Base-by-base conservation (phyloP, 495 filamentous ascomycete species). In the Aspergillus funiculosus region DNA sequence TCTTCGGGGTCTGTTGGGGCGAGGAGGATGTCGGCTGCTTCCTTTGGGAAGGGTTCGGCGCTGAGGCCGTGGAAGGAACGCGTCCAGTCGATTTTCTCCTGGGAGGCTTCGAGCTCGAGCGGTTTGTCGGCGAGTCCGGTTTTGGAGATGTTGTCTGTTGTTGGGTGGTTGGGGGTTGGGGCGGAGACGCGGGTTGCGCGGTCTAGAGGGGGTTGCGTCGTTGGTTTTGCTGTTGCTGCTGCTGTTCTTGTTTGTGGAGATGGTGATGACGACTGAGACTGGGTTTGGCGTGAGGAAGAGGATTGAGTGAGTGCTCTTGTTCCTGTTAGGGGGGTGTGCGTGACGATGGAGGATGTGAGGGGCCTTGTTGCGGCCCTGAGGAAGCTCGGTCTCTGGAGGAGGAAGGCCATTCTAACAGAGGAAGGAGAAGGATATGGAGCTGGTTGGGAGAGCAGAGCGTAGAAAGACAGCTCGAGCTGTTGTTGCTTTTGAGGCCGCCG, bases 61-160 rank as follows among this genome's bases (percentile, higher is more conserved):
- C 83, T 86, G 19, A 97, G 78, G 1, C 92, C 92, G 64, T 95
- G 85, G 75, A 84, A 98, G 0, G 90, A 96, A 14, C 81, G 84
- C 18, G 87, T 82, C 92, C 92, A 98, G 75, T 98, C 89, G 41
- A 95, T 83, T 15, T 63, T 70, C 11, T 80, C 76, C 34, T 66
- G 61, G 9, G 64, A 40, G 26, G 65, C 48, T 19, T 68, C 59
- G 24, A 79, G 66, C 46, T 74, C 60, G 18, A 71, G 52, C 2
- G 76, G 75, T 14, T 66, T 63, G 55, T 83, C 81, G 21, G 62
- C 58, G 34, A 81, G 70, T 24, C 76, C 73, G 39, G 54, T 66
- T 50, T 72, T 68, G 40, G 73, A 76, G 52, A 83, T 69, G 53
- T 72, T 68, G 13, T 67, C 39, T 28, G 67, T 70, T 47, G 63